Evolutionary conservation across 164 flowering plant genomes (phyloP), one percentile per base, ranked within the genome.

Genomic region (Magnolia changhungtana): DNA sequence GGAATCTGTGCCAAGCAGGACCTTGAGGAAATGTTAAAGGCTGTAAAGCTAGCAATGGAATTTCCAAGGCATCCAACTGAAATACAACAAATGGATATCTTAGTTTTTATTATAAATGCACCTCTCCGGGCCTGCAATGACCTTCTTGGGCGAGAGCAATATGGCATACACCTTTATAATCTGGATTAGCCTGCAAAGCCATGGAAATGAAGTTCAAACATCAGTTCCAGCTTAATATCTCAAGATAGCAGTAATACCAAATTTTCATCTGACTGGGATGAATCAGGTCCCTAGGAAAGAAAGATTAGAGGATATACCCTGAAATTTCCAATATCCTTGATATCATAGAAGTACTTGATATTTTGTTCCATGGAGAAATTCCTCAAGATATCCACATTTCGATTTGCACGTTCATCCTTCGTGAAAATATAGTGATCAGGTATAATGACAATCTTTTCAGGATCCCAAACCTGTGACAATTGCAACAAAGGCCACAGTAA

Each of bases 51-150:
- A 20, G 14, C 55, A 52, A 31, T 7, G 7, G 11, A 74, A 68
- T 31, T 31, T 31, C 37, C 8, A 55, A 31, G 37, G 37, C 29
- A 16, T 37, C 51, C 20, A n/a, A 71, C 58, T 50, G 24, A 6
- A 58, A 49, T 11, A 58, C 37, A 31, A 31, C 37, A 65, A 65
- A 21, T 1, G 51, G 24, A n/a, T 50, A 10, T 14, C 19, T 27
- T 16, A 50, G 21, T 19, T n/a, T 67, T 9, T 21, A 58, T 37
- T 45, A 69, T 64, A 77, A 75, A 67, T 19, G 18, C 67, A 93
- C 99, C 98, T 96, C 99, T 76, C 99, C 98, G 66, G 98, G 99
- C 85, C 99, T 86, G 87, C 99, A 96, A 82, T 96, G 99, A 67
- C 99, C 98, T 86, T 96, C 99, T 85, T 96, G 98, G 24, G 99